Evolutionary conservation across 2,329 filamentous ascomycete genomes (phyloP).

Genomic region (Tolypocladium guangdongense): DNA sequence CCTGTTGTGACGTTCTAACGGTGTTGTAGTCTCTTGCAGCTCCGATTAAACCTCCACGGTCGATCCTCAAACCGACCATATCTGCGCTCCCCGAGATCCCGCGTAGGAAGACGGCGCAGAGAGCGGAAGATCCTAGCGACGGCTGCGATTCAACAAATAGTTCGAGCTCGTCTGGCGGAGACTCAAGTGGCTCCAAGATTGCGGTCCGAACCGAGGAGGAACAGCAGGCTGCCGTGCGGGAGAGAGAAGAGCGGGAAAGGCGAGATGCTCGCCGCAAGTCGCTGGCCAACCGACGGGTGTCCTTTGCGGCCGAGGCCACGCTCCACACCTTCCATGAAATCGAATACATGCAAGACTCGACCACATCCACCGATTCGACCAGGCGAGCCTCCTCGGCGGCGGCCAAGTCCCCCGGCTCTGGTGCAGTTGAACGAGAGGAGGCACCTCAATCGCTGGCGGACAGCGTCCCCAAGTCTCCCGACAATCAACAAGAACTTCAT

Average conservation of each 20-base stretch:
- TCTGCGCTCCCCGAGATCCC: conserved; percentile 56
- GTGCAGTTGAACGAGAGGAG: conserved; percentile 33
- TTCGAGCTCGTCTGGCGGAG: conserved; percentile 9
- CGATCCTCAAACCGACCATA: conserved; percentile 74
- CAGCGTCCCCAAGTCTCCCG: conserved; percentile 47
- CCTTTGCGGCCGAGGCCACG: conserved; percentile 93
- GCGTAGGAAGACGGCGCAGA: conserved; percentile 29
- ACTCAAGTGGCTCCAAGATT: conserved; percentile 41
- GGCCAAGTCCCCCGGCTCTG: conserved; percentile 13
- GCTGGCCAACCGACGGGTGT: conserved; percentile 83
- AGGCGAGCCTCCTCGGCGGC: conserved; percentile 56
- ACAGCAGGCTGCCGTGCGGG: conserved; percentile 56
- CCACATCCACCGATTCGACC: conserved; percentile 67
- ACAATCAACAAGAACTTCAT: conserved; percentile 48
- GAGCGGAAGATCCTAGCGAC: background rate
- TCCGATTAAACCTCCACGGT: conserved; percentile 43
- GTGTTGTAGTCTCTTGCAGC: conserved; percentile 42
- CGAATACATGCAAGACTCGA: conserved; percentile 80
- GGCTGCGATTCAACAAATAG: conserved; percentile 4
- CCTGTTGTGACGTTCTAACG: conserved; percentile 7
- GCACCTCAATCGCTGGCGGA: conserved; percentile 53
- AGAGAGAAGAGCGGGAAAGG: conserved; percentile 62
- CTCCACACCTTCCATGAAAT: conserved; percentile 95
- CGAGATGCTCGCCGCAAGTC: conserved; percentile 88
- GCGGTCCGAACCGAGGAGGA: conserved; percentile 59